A percentile compares a stretch with the other conserved stretches of the same genome.
Conservation (phyloP, 2,329 filamentous ascomycete species). For the Sclerotinia glacialis region DNA sequence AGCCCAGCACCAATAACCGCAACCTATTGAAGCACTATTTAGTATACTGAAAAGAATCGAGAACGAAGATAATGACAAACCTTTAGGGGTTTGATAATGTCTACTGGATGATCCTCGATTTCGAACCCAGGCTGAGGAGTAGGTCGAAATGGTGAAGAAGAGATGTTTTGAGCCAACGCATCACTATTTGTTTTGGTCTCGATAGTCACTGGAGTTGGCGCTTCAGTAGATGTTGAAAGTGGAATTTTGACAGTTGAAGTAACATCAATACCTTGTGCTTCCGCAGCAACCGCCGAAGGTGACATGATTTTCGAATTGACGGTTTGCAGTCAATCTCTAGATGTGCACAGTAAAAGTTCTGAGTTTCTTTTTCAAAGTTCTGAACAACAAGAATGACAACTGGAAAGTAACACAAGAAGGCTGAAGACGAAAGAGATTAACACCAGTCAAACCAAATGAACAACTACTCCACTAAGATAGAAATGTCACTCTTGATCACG, state of each 20-base stretch:
- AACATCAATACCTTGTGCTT: background rate
- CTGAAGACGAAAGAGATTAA: background rate
- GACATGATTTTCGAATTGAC: background rate
- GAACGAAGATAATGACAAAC: slow-evolving; percentile 4
- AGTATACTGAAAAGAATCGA: background rate
- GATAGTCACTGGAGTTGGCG: background rate
- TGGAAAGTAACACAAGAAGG: background rate
- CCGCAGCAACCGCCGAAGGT: slow-evolving; percentile 6
- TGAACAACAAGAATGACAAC: background rate
- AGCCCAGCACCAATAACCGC: slow-evolving; percentile 61
- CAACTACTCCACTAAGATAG: background rate
- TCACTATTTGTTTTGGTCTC: background rate
- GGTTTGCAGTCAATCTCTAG: background rate
- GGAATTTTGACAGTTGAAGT: background rate
- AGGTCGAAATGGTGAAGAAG: slow-evolving; percentile 2
- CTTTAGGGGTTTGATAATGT: slow-evolving; percentile 9
- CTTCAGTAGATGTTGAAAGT: background rate
- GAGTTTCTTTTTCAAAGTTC: background rate
- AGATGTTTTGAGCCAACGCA: background rate
- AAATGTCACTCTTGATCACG: background rate
- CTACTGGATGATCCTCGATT: slow-evolving; percentile 23
- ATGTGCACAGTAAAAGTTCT: background rate
- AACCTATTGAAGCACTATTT: slow-evolving; percentile 4
- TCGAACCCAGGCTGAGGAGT: slow-evolving; percentile 20
- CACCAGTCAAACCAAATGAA: background rate